A percentile compares a stretch with the other conserved stretches of the same genome.
These are phyloP conservation scores for Fusarium setosum DNA, from an alignment of 2,329 filamentous ascomycete genomes.

Conservation along the genomic window DNA sequence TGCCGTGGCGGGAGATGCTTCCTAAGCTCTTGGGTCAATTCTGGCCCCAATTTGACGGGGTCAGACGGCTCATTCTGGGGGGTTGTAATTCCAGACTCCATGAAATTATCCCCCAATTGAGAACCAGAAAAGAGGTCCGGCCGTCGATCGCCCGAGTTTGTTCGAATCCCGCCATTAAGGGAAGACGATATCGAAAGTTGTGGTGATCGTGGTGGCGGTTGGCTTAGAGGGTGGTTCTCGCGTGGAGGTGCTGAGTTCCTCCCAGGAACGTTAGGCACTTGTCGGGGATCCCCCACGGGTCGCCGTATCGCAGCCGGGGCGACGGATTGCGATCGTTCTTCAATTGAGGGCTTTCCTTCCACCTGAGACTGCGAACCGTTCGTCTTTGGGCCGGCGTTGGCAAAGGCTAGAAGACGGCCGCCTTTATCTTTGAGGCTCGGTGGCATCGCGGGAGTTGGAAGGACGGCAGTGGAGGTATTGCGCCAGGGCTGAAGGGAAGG, in stretches of 20 bases:
- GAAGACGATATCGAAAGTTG: slow-evolving; percentile 29
- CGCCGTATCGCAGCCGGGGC: slow-evolving; percentile 40
- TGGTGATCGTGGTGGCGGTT: slow-evolving; percentile 39
- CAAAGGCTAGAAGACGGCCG: slow-evolving; percentile 47
- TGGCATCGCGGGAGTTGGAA: slow-evolving; percentile 39
- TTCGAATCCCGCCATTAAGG: slow-evolving; percentile 30
- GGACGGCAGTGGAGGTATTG: not conserved
- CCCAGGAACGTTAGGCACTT: slow-evolving; percentile 49
- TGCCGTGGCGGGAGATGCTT: slow-evolving; percentile 33
- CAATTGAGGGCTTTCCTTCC: slow-evolving; percentile 24
- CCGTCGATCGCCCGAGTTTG: slow-evolving; percentile 26
- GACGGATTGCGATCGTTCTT: slow-evolving; percentile 28
- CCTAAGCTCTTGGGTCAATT: slow-evolving; percentile 40
- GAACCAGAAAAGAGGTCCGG: slow-evolving; percentile 51
- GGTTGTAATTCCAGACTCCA: slow-evolving; percentile 53
- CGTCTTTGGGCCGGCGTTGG: slow-evolving; percentile 36
- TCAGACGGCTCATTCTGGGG: slow-evolving; percentile 48
- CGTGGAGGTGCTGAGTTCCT: slow-evolving; percentile 45
- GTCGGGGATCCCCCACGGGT: slow-evolving; percentile 48
- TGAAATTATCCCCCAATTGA: slow-evolving; percentile 53
- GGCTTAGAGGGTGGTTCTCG: slow-evolving; percentile 37
- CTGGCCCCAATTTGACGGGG: slow-evolving; percentile 34
- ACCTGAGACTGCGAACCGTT: slow-evolving; percentile 32
- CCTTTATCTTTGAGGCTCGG: slow-evolving; percentile 46
- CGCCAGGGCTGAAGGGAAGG: slow-evolving; percentile 1